Percentiles rank a stretch among this genome's conserved stretches.
Conservation (phyloP, 1,284 basidiomycete genomes). For the Cutaneotrichosporon sp. region DNA sequence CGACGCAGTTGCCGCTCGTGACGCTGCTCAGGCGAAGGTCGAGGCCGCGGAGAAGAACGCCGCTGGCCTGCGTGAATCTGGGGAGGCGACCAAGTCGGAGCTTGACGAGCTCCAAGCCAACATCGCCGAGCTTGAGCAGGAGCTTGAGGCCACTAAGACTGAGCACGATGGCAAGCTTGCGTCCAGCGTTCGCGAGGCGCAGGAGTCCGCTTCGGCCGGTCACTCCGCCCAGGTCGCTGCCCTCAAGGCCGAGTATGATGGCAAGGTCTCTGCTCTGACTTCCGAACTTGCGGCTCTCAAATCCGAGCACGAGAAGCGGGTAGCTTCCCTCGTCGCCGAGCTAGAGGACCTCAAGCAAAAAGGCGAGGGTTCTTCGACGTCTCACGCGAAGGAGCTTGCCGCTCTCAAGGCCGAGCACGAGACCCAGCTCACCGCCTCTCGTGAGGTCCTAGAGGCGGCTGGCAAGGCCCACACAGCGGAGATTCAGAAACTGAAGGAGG, state of each 20-base stretch:
- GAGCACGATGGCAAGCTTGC: conserved; percentile 9
- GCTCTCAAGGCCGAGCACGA: conserved; percentile 9
- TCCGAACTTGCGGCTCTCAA: conserved; percentile 4
- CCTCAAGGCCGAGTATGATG: conserved; percentile 10
- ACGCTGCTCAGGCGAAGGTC: conserved; percentile 17
- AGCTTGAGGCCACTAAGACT: conserved; percentile 10
- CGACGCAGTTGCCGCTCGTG: conserved; percentile 15
- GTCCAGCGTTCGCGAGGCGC: neutral
- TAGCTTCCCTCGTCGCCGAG: conserved; percentile 8
- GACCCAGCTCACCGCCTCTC: conserved; percentile 7
- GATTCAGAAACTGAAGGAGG: conserved; percentile 23
- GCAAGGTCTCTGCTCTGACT: neutral
- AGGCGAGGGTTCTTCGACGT: conserved; percentile 11
- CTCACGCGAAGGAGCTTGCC: conserved; percentile 11
- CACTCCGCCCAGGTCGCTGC: conserved; percentile 15
- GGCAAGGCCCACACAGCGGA: conserved; percentile 23
- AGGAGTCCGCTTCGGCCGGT: neutral
- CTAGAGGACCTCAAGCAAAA: conserved; percentile 15
- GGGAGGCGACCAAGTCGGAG: neutral
- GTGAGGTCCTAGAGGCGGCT: conserved; percentile 20
- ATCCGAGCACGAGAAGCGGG: conserved; percentile 4
- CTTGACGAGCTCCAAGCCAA: conserved; percentile 10
- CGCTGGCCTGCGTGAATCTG: neutral
- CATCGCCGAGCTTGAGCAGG: conserved; percentile 8
- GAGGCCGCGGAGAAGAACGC: conserved; percentile 10